phyloP scores from a whole-genome alignment of 352 stramenopile genomes.

The Globisporangium nagaii region DNA sequence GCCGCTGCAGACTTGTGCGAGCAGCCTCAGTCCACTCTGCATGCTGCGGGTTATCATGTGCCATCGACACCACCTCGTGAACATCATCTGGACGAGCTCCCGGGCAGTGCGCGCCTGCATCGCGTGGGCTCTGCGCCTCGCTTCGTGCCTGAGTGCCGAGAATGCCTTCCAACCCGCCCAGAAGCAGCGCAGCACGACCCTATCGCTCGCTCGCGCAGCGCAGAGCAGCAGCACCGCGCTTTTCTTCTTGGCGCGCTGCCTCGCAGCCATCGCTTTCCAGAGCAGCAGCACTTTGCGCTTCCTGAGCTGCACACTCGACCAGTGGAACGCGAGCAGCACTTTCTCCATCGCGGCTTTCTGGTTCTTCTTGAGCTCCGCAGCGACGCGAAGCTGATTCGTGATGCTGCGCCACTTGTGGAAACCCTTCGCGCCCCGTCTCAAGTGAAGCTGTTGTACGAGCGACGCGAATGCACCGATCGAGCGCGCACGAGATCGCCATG shows the following conservation, averaged over 20 bases:
- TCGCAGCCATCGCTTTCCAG: background rate
- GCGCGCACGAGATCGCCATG: background rate
- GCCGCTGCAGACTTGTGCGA: background rate
- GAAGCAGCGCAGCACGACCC: slow-evolving; percentile 1
- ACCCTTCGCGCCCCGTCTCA: background rate
- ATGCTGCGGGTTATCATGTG: background rate
- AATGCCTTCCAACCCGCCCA: background rate
- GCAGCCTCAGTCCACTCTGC: background rate
- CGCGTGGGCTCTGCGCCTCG: background rate
- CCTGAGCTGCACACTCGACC: background rate
- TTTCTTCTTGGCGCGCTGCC: slow-evolving; percentile 2
- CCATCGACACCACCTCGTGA: background rate
- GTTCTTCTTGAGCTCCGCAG: background rate
- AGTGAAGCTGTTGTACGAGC: background rate
- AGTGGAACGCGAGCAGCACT: background rate
- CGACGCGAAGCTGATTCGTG: background rate
- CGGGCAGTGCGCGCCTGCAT: background rate
- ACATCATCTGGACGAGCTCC: background rate
- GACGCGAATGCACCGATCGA: background rate
- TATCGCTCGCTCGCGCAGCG: background rate
- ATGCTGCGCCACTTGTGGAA: background rate
- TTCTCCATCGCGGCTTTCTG: background rate
- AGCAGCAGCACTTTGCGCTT: slow-evolving; percentile 4
- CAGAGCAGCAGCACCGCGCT: background rate
- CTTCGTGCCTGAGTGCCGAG: background rate